Evolutionary conservation across 371 early-diverging fungal species (phyloP).

Genomic region (Umbelopsis sp.): DNA sequence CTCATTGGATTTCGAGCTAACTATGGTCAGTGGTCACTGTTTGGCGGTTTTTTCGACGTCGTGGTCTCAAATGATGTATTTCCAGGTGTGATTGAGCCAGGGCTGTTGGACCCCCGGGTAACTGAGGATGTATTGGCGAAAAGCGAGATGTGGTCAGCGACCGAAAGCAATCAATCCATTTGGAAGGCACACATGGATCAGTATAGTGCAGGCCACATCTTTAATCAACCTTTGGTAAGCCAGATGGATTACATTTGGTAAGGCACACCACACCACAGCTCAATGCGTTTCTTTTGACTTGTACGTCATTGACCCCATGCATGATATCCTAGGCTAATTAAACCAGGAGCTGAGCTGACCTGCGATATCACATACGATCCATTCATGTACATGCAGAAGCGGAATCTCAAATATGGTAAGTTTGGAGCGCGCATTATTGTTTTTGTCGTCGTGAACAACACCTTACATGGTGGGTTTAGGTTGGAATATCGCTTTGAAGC

Average conservation of each 20-base stretch:
- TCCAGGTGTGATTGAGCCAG: background rate
- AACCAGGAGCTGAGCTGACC: slow-evolving; percentile 79
- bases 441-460: too few species aligned
- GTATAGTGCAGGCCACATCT: slow-evolving; percentile 67
- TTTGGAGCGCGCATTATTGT: background rate
- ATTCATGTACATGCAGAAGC: slow-evolving; percentile 69
- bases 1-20: slow-evolving; percentile 49
- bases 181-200: background rate
- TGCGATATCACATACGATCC: slow-evolving; percentile 85
- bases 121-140: background rate
- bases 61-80: background rate
- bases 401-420: slow-evolving; percentile 69
- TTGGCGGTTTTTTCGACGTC: background rate
- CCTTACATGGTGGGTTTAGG: background rate
- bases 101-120: background rate
- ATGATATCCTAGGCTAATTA: slow-evolving; percentile 52
- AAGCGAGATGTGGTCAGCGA: background rate
- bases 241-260: slow-evolving; percentile 85
- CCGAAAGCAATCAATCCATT: background rate
- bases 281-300: too few species aligned
- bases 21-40: slow-evolving; percentile 31
- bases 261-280: too few species aligned
- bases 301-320: background rate
- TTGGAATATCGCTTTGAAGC: slow-evolving; percentile 3
- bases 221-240: slow-evolving; percentile 66